These are phyloP conservation scores for Cenchrus fungigraminus DNA, from an alignment of 176 grass and related monocot genomes.

Conservation along the genomic window DNA sequence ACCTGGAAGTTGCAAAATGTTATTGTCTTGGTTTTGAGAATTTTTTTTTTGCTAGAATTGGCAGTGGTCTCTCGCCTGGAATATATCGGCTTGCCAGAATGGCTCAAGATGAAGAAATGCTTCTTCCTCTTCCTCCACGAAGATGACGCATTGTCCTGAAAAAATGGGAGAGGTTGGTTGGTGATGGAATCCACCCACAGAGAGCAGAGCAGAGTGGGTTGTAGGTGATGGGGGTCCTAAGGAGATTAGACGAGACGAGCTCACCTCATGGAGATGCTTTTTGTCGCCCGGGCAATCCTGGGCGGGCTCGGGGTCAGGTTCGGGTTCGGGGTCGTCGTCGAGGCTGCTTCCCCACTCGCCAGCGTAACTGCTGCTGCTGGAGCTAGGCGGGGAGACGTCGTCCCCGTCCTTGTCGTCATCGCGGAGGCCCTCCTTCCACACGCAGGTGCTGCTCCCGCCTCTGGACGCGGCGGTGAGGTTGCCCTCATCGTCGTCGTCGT, in stretches of 20 bases:
- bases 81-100: constrained; percentile 97
- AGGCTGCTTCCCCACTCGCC: constrained; percentile 87
- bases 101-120: constrained; percentile 93
- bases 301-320: constrained; percentile 3
- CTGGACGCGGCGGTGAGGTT: constrained; percentile 55
- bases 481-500: constrained; percentile 36
- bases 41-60: background rate
- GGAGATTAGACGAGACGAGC: too few species aligned
- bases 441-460: constrained; percentile 41
- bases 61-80: constrained; percentile 56
- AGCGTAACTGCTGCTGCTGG: constrained; percentile 90
- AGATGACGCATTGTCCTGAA: constrained; percentile 86
- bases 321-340: constrained; percentile 48
- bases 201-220: background rate
- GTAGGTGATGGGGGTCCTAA: background rate
- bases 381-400: constrained; percentile 61
- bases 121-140: constrained; percentile 98
- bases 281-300: constrained; percentile 70
- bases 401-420: constrained; percentile 41
- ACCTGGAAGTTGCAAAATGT: constrained; percentile 54
- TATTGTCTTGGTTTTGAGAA: background rate
- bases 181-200: background rate
- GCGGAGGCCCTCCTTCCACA: constrained; percentile 44
- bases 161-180: background rate
- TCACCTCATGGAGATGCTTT: constrained; percentile 79